Percentiles rank a stretch among this genome's conserved stretches.
Evolutionary conservation across 2,329 filamentous ascomycete species (phyloP).

Genomic region (Elsinoe batatas): DNA sequence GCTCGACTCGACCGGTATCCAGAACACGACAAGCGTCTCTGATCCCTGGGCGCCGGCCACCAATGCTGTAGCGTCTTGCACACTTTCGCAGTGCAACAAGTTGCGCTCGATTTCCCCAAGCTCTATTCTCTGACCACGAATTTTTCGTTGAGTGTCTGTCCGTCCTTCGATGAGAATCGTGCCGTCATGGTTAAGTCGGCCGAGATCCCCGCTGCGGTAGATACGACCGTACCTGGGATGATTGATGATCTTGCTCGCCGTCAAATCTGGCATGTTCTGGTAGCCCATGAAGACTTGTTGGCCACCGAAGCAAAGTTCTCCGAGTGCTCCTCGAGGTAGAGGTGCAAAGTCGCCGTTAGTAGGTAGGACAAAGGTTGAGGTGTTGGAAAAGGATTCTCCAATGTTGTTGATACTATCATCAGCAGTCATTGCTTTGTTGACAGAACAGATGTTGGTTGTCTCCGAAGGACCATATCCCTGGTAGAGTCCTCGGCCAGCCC

Average conservation of each 20-base stretch:
- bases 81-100: constrained; percentile 43
- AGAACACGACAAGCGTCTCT: constrained; percentile 59
- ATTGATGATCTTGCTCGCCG: constrained; percentile 55
- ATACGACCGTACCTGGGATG: constrained; percentile 61
- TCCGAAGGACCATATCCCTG: constrained; percentile 81
- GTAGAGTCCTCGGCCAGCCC: constrained; percentile 58
- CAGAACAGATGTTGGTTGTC: constrained; percentile 78
- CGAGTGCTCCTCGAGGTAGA: constrained; percentile 61
- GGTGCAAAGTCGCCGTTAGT: constrained; percentile 37
- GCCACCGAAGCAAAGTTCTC: constrained; percentile 80
- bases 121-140: constrained; percentile 72
- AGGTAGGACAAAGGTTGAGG: constrained; percentile 58
- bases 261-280: constrained; percentile 54
- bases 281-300: constrained; percentile 70
- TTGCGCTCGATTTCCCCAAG: constrained; percentile 62
- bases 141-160: constrained; percentile 70
- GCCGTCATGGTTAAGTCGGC: constrained; percentile 66
- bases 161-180: constrained; percentile 64
- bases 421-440: constrained; percentile 50
- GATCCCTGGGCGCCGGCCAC: constrained; percentile 38
- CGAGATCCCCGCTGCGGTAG: constrained; percentile 76
- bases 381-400: constrained; percentile 65
- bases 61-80: constrained; percentile 56
- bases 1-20: constrained; percentile 39
- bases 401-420: constrained; percentile 61